Conservation (phyloP, 129 eudicot genomes). For the Chrysanthemum seticuspe region DNA sequence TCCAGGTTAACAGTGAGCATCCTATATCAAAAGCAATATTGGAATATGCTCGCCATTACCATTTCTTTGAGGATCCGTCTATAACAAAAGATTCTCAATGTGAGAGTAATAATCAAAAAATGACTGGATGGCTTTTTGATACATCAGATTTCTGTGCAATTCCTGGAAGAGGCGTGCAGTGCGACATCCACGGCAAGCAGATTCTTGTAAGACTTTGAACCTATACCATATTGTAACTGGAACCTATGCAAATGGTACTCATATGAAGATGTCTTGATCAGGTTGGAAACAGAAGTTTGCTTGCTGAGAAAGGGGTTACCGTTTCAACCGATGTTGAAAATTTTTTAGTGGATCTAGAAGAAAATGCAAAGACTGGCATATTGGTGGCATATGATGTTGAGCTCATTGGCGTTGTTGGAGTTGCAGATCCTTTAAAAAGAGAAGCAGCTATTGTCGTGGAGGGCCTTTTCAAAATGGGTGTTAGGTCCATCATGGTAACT, state of each 20-base stretch:
- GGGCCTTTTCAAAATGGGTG: slow-evolving; percentile 89
- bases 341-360: slow-evolving; percentile 78
- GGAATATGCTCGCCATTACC: slow-evolving; percentile 83
- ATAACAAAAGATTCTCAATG: slow-evolving; percentile 36
- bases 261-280: slow-evolving; percentile 24
- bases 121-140: slow-evolving; percentile 82
- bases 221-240: not conserved
- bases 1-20: slow-evolving; percentile 88
- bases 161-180: slow-evolving; percentile 85
- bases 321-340: slow-evolving; percentile 51
- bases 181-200: slow-evolving; percentile 56
- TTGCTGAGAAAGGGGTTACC: slow-evolving; percentile 58
- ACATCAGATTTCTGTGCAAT: slow-evolving; percentile 62
- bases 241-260: slow-evolving; percentile 18
- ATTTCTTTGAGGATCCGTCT: slow-evolving; percentile 69
- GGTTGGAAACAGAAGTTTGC: slow-evolving; percentile 86
- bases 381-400: slow-evolving; percentile 66
- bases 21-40: slow-evolving; percentile 85
- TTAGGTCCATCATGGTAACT: slow-evolving; percentile 87
- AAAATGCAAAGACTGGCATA: slow-evolving; percentile 77
- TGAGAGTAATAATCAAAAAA: slow-evolving; percentile 25
- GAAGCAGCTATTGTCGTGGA: slow-evolving; percentile 91
- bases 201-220: slow-evolving; percentile 59
- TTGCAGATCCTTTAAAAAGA: slow-evolving; percentile 89
- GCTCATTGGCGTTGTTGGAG: slow-evolving; percentile 73